Base-by-base conservation (phyloP, 495 filamentous ascomycete species). In the Venustampulla echinocandica region DNA sequence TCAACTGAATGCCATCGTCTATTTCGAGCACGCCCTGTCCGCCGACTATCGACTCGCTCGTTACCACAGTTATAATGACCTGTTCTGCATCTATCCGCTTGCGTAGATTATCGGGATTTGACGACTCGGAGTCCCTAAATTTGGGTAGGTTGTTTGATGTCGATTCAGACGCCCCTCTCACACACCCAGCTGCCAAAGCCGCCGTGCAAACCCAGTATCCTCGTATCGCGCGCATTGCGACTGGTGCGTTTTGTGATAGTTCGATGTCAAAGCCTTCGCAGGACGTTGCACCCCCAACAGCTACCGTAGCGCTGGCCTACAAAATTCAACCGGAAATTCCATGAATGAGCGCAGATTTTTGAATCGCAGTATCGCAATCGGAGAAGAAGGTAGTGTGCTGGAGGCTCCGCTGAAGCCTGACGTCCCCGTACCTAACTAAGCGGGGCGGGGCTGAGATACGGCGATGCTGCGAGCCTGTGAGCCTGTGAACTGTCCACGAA, bases 221-320 rank as follows among this genome's bases (percentile, higher is more conserved):
- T 24, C 22, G 24, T 20, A 20, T 27, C 2, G 21, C 15, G 11
- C 40, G 37, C 41, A 52, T 46, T 22, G 5, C 37, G 37, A 22
- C 17, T 22, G 37, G 37, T 22, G 4, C 10, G 18, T 5, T 15
- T 22, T 37, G 34, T 17, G 34, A 9, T 17, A 5, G 39, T 24
- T 40, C 34, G 7, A 37, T 10, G 9, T 10, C 7, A 6, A 5
- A 10, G 9, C 6, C 34, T 37, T 17, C 6, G 5, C 17, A 17
- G 9, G 10, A 40, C 6, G 22, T 21, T 21, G 6, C n/a, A n/a
- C n/a, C n/a, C 50, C 20, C 32, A 40, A 18, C 37, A 25, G 42
- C 45, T 45, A 44, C 45, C 44, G 45, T 40, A 39, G 32, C 28
- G 28, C 40, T 23, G 47, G 22, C 28, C 34, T 38, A 33, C 24